A percentile compares a stretch with the other conserved stretches of the same genome.
Evolutionary conservation across 306 rosid species (phyloP).

Genomic region (Echinosophora koreensis): DNA sequence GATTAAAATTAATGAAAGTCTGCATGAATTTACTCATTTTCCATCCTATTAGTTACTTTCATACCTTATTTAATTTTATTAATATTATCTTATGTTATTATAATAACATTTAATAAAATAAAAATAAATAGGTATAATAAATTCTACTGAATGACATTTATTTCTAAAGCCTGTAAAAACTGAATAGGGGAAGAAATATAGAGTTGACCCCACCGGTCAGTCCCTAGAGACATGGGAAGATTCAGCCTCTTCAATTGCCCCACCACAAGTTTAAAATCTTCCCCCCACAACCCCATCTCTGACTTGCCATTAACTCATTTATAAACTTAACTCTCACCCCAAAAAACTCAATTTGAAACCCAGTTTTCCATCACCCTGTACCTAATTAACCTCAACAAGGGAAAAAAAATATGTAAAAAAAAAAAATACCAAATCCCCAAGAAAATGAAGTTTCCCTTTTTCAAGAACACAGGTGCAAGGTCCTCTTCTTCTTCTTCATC

Average conservation of each 20-base stretch:
- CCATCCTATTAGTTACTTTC: not conserved
- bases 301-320: constrained; percentile 55
- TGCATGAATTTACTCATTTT: not conserved
- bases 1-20: too few relatives aligned
- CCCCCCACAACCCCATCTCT: constrained; percentile 37
- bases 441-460: constrained; percentile 75
- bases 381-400: not conserved
- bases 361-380: not conserved
- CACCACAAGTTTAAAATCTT: constrained; percentile 44
- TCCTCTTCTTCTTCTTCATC: constrained; percentile 47
- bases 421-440: not conserved
- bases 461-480: constrained; percentile 50
- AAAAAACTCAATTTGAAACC: constrained; percentile 32
- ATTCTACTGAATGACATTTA: constrained; percentile 31
- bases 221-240: too few relatives aligned
- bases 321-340: constrained; percentile 44
- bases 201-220: constrained; percentile 42
- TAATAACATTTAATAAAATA: not conserved
- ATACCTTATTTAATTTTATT: not conserved
- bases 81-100: not conserved
- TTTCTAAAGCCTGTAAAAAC: constrained; percentile 25
- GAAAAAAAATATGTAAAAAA: not conserved
- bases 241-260: constrained; percentile 26
- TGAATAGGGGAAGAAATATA: not conserved
- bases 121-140: not conserved